A percentile compares a stretch with the other conserved stretches of the same genome.
Conservation (phyloP, 2,329 filamentous ascomycete genomes). For the Fusarium concolor region DNA sequence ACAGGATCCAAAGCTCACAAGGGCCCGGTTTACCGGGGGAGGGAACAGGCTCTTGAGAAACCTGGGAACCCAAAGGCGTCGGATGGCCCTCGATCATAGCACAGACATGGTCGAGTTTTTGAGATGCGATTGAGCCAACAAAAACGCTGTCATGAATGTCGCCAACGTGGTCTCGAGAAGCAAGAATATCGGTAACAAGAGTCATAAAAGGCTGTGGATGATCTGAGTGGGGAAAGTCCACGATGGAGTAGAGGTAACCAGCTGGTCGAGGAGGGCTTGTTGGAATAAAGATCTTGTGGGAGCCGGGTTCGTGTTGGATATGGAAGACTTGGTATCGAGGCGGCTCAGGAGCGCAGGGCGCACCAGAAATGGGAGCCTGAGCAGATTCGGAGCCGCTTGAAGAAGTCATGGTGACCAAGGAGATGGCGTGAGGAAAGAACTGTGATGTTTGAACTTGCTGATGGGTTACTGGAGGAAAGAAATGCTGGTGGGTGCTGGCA, state of each 20-base stretch:
- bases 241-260: conserved; percentile 29
- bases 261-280: conserved; percentile 13
- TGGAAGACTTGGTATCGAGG: conserved; percentile 34
- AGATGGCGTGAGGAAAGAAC: background rate
- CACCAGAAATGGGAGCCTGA: background rate
- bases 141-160: conserved; percentile 20
- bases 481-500: background rate
- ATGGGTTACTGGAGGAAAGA: background rate
- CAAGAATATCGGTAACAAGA: conserved; percentile 15
- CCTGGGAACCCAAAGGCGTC: background rate
- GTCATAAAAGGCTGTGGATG: conserved; percentile 11
- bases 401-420: conserved; percentile 6
- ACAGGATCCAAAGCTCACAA: conserved; percentile 26
- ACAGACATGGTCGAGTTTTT: conserved; percentile 29
- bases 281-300: conserved; percentile 38
- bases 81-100: conserved; percentile 24
- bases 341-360: background rate
- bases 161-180: conserved; percentile 13
- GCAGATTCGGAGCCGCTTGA: background rate
- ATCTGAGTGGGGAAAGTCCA: background rate
- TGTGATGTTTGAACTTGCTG: background rate
- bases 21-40: conserved; percentile 1
- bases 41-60: background rate
- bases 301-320: conserved; percentile 27
- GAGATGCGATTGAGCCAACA: conserved; percentile 39